Percentiles rank a stretch among this genome's conserved stretches.
These are phyloP conservation scores for Pyrenula aspistea DNA, from an alignment of 495 filamentous ascomycete species.

Conservation along the genomic window DNA sequence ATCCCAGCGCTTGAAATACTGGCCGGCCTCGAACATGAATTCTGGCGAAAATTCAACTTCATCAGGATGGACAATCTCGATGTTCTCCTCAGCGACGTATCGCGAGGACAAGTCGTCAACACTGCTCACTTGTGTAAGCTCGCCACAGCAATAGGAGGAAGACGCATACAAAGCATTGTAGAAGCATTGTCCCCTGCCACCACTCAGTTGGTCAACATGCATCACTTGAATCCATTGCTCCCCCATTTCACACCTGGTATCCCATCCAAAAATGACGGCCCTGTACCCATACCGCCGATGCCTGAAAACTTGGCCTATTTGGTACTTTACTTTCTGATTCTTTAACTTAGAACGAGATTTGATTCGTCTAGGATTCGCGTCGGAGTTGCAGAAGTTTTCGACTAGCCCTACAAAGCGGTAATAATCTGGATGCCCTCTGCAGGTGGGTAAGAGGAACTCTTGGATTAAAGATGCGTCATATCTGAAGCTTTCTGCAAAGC, in stretches of 20 bases:
- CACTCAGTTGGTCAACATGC: constrained; percentile 46
- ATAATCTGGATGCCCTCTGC: constrained; percentile 26
- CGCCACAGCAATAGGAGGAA: neutral
- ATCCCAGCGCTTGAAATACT: constrained; percentile 86
- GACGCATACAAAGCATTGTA: constrained; percentile 70
- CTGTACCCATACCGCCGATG: constrained; percentile 72
- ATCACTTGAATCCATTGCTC: constrained; percentile 49
- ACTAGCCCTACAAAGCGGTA: constrained; percentile 39
- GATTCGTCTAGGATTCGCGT: constrained; percentile 45
- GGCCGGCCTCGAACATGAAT: constrained; percentile 62
- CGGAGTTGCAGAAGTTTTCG: constrained; percentile 44
- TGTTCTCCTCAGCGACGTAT: constrained; percentile 83
- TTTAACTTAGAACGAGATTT: constrained; percentile 22
- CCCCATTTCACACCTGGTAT: constrained; percentile 39
- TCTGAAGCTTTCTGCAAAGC: constrained; percentile 48
- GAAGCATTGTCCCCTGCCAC: constrained; percentile 63
- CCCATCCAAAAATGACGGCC: constrained; percentile 83
- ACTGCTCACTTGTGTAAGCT: neutral
- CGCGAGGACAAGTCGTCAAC: constrained; percentile 39
- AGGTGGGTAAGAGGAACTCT: constrained; percentile 49
- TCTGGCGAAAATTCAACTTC: constrained; percentile 31
- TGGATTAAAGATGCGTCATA: constrained; percentile 55
- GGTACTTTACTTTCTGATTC: constrained; percentile 45
- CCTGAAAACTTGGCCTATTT: constrained; percentile 72
- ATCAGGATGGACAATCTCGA: constrained; percentile 45